phyloP scores from a whole-genome alignment of 768 basidiomycete species.

The Termitomyces sp. region DNA sequence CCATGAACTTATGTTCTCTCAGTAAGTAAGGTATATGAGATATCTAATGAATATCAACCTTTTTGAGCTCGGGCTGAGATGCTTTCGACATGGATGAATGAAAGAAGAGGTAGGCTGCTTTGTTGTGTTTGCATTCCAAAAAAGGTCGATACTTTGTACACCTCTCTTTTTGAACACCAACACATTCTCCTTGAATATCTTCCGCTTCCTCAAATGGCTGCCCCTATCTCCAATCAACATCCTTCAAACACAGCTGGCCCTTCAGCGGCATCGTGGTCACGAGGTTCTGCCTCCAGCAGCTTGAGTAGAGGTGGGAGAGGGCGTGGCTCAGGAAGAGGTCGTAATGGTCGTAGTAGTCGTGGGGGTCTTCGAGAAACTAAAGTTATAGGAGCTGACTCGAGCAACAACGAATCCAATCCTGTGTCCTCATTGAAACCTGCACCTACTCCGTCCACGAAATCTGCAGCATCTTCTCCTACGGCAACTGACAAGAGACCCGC shows the following conservation, averaged over 20 bases:
- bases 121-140: slow-evolving; percentile 26
- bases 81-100: slow-evolving; percentile 74
- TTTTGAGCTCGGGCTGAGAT: slow-evolving; percentile 96
- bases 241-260: slow-evolving; percentile 23
- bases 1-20: slow-evolving; percentile 78
- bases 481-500: slow-evolving; percentile 17
- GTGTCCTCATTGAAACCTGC: slow-evolving; percentile 14
- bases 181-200: not conserved
- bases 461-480: slow-evolving; percentile 10
- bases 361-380: slow-evolving; percentile 18
- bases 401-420: slow-evolving; percentile 15
- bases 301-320: slow-evolving; percentile 31
- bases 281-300: slow-evolving; percentile 43
- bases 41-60: slow-evolving; percentile 46
- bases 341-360: slow-evolving; percentile 29
- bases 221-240: slow-evolving; percentile 27
- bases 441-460: slow-evolving; percentile 15
- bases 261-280: slow-evolving; percentile 34
- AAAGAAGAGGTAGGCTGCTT: slow-evolving; percentile 20
- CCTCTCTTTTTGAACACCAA: not conserved
- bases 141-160: not conserved
- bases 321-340: slow-evolving; percentile 21
- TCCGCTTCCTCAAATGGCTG: slow-evolving; percentile 31
- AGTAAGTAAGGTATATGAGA: not conserved
- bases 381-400: slow-evolving; percentile 15